phyloP scores from a whole-genome alignment of 2,329 filamentous ascomycete species.

The Paradendryphiella salina region DNA sequence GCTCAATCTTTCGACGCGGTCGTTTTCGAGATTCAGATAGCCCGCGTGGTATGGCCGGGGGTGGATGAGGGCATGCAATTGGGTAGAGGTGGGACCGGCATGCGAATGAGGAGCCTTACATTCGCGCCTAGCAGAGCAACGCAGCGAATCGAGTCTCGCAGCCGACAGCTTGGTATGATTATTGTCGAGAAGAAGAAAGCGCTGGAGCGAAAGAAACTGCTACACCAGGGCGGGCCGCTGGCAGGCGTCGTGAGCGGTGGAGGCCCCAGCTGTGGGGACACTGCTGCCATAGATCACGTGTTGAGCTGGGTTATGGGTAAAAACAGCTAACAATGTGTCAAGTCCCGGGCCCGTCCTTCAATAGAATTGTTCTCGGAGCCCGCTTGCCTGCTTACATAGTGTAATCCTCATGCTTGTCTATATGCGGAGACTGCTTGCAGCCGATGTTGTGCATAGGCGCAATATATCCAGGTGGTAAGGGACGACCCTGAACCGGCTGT shows the following conservation, averaged over 20 bases:
- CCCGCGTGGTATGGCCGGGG: constrained; percentile 38
- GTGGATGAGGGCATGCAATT: constrained; percentile 37
- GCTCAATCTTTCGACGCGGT: constrained; percentile 27
- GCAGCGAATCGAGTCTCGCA: constrained; percentile 37
- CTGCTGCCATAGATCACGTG: constrained; percentile 21
- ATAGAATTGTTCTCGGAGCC: constrained; percentile 16
- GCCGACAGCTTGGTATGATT: constrained; percentile 18
- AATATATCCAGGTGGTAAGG: constrained; percentile 14
- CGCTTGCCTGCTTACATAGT: constrained; percentile 16
- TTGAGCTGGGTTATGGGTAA: constrained; percentile 17
- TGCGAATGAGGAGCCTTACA: constrained; percentile 41
- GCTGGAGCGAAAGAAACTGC: constrained; percentile 23
- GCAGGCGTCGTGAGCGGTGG: constrained; percentile 25
- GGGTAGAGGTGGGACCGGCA: constrained; percentile 40
- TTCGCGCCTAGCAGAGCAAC: constrained; percentile 34
- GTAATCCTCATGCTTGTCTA: constrained; percentile 15
- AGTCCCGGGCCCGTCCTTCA: constrained; percentile 14
- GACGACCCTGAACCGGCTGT: constrained; percentile 7
- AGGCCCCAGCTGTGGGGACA: constrained; percentile 23
- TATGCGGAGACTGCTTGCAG: constrained; percentile 15
- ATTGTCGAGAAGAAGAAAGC: constrained; percentile 14
- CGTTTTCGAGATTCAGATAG: constrained; percentile 23
- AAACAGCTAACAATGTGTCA: constrained; percentile 21
- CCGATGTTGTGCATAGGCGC: constrained; percentile 24
- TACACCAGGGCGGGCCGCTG: constrained; percentile 26